phyloP scores from a whole-genome alignment of 2,329 filamentous ascomycete genomes.

The Aspergillus sp. region DNA sequence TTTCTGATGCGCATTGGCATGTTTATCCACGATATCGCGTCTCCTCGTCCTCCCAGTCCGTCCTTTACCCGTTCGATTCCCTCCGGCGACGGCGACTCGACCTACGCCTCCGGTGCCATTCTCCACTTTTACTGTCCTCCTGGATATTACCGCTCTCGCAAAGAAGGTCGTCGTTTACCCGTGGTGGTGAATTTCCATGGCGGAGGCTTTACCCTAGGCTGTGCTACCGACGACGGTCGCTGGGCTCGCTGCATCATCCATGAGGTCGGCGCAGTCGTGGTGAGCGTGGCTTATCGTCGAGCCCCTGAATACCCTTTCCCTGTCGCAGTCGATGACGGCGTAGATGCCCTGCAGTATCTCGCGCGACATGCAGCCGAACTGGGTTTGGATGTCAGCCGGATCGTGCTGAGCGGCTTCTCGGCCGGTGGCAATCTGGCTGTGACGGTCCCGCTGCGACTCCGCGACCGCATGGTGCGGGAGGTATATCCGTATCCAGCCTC shows the following conservation, averaged over 20 bases:
- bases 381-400: conserved; percentile 50
- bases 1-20: conserved; percentile 63
- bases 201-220: conserved; percentile 56
- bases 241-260: conserved; percentile 53
- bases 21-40: conserved; percentile 57
- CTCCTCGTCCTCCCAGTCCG: conserved; percentile 54
- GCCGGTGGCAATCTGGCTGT: conserved; percentile 58
- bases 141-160: conserved; percentile 25
- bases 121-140: conserved; percentile 57
- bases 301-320: conserved; percentile 58
- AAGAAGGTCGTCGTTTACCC: conserved; percentile 44
- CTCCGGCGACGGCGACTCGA: conserved; percentile 43
- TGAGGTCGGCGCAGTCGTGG: conserved; percentile 51
- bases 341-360: conserved; percentile 55
- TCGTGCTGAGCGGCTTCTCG: conserved; percentile 56
- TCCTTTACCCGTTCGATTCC: conserved; percentile 53
- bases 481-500: not conserved
- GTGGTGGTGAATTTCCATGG: conserved; percentile 60
- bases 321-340: conserved; percentile 57
- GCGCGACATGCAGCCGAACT: conserved; percentile 50
- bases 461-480: conserved; percentile 29
- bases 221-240: conserved; percentile 53
- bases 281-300: conserved; percentile 55
- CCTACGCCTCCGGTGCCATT: conserved; percentile 41
- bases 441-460: conserved; percentile 54